Evolutionary conservation across 2,329 filamentous ascomycete genomes (phyloP).

Genomic region (Phialemoniopsis sp.): DNA sequence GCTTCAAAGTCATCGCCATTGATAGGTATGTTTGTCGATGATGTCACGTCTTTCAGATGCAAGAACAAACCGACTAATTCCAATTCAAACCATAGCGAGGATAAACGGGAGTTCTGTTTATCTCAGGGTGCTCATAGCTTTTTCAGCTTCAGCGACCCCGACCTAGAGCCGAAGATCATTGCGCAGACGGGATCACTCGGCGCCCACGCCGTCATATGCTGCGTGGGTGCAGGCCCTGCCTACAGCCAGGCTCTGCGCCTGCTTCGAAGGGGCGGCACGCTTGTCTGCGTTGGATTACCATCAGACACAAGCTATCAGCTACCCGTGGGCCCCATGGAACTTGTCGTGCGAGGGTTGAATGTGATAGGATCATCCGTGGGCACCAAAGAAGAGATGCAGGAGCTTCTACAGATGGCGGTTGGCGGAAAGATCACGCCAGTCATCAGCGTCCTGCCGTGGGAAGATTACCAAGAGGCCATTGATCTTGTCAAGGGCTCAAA

Average conservation of each 20-base stretch:
- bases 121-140: conserved; percentile 1
- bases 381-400: conserved; percentile 3
- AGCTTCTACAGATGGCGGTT: conserved; percentile 3
- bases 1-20: conserved; percentile 4
- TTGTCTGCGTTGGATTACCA: conserved; percentile 4
- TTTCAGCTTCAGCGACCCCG: conserved; percentile 1
- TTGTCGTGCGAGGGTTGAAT: conserved; percentile 2
- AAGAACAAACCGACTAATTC: too few species aligned
- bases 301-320: conserved; percentile 1
- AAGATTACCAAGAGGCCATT: conserved; percentile 1
- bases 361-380: conserved; percentile 5
- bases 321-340: conserved; percentile 3
- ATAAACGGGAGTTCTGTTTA: conserved; percentile 5
- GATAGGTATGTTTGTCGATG: conserved; percentile 2
- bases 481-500: conserved; percentile 3
- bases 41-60: not conserved
- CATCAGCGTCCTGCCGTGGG: conserved; percentile 2
- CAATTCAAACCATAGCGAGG: conserved; percentile 2
- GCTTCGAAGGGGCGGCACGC: conserved; percentile 1
- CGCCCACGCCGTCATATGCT: conserved; percentile 3
- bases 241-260: conserved; percentile 1
- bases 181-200: not conserved
- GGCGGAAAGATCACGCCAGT: not conserved
- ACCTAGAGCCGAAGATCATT: not conserved
- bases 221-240: not conserved